Evolutionary conservation across 306 rosid species (phyloP).

Genomic region (Nissolia schottii): DNA sequence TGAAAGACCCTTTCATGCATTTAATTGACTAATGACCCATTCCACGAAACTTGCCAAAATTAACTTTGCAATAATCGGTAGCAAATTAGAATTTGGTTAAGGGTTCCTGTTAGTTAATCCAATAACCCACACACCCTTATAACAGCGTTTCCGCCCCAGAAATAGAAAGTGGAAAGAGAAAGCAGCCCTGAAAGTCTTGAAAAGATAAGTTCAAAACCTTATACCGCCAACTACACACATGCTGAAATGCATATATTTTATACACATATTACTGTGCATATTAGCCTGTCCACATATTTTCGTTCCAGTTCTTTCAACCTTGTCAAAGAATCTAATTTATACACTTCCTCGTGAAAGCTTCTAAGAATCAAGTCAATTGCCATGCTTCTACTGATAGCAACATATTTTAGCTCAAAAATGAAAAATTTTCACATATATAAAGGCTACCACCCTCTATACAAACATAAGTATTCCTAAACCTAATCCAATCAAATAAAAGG

Average conservation of each 20-base stretch:
- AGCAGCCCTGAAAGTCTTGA: not conserved
- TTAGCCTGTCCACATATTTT: not conserved
- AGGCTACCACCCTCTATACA: not conserved
- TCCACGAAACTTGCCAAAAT: not conserved
- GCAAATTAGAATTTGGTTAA: not conserved
- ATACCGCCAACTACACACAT: no score
- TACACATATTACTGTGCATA: not conserved
- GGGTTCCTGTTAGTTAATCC: not conserved
- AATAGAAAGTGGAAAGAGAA: not conserved
- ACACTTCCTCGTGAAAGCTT: not conserved
- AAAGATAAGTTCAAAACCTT: not conserved
- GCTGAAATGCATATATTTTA: no score
- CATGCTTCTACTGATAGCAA: not conserved
- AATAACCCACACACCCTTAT: not conserved
- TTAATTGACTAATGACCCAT: not conserved
- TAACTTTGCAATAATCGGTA: not conserved
- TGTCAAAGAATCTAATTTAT: constrained; percentile 5
- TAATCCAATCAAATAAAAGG: not conserved
- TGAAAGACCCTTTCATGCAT: not conserved
- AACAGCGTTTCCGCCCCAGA: not conserved
- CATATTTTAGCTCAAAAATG: not conserved
- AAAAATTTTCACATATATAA: not conserved
- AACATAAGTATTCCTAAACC: not conserved
- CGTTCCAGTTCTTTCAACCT: not conserved
- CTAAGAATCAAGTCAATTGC: constrained; percentile 2